Conservation (phyloP, 805 yeast species). For the Nakazawaea anatomiae region DNA sequence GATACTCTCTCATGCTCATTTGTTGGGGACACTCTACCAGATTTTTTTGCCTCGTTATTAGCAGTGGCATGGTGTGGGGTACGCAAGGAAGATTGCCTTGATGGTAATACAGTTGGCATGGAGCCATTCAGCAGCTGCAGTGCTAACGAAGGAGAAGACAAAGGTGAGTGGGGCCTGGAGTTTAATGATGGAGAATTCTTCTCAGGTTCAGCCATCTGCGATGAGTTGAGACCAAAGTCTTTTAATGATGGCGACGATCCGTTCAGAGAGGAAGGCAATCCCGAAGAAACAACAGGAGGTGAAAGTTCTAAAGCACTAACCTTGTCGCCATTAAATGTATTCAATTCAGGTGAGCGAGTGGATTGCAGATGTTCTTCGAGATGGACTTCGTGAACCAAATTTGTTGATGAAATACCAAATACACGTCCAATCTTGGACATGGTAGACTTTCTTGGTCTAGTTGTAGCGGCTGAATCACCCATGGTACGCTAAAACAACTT, state of each 20-base stretch:
- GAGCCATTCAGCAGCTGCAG: neutral
- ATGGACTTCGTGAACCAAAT: conserved; percentile 4
- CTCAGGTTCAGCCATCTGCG: neutral
- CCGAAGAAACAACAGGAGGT: neutral
- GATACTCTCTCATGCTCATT: conserved; percentile 1
- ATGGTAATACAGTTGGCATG: conserved; percentile 6
- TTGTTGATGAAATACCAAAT: conserved; percentile 15
- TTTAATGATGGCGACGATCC: neutral
- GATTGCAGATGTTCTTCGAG: conserved; percentile 1
- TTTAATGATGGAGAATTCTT: neutral
- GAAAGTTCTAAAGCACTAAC: neutral
- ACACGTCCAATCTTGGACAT: conserved; percentile 19
- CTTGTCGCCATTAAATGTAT: neutral
- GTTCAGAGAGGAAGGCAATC: neutral
- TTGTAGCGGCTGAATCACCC: conserved; percentile 10
- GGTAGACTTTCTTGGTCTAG: conserved; percentile 16
- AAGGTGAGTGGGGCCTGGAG: conserved; percentile 10
- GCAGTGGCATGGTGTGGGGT: conserved; percentile 2
- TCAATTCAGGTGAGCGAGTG: neutral
- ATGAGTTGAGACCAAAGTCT: neutral
- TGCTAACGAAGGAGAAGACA: conserved; percentile 6
- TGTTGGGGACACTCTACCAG: neutral
- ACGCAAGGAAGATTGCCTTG: conserved; percentile 12
- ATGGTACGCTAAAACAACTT: neutral
- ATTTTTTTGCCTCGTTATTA: neutral